Base-by-base conservation (phyloP, 345 rosid species). In the Rhodamnia rubescens region DNA sequence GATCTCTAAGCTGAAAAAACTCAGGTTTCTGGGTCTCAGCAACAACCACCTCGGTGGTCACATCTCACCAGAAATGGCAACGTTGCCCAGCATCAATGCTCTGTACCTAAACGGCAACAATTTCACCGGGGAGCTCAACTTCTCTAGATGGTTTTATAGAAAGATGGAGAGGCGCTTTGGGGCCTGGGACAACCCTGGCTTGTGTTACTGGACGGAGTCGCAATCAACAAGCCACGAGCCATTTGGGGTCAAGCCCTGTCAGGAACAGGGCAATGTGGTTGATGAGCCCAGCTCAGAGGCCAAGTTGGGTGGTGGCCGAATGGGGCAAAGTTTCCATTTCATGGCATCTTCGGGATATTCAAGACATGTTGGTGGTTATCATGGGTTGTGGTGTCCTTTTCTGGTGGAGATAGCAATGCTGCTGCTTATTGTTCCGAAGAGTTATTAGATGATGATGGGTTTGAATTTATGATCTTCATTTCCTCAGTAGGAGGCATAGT, bases 161-260 rank as follows among this genome's bases (percentile, higher is more conserved):
- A 95, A 89, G 85, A 86, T 97, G 91, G 95, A 97, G 47, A 92
- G 95, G 89, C 95, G 98, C 29, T 95, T 97, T 82, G 95, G 97
- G 85, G 96, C 96, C 27, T 95, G 96, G 98, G 92, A 92, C 88
- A 97, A 97, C 89, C 96, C 97, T 82, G 91, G 92, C 85, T 89
- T 97, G 57, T 97, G 99, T 90, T 94, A 90, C 87, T 86, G 90
- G 0, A 75, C 85, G 55, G 92, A 87, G 87, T 81, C 86, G 86
- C 57, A 85, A 84, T 86, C 94, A 83, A 81, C 86, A 58, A 89
- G 88, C 54, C 87, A 86, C 85, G 88, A 84, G 81, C 99, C 97
- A 49, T 89, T 86, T 80, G 96, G 97, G 81, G 95, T 97, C 58
- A 94, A 90, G 20, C 94, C 92, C 84, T 95, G 99, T 91, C 89